Base-by-base conservation (phyloP, 371 early-diverging fungal species). In the Catenaria anguillulae region DNA sequence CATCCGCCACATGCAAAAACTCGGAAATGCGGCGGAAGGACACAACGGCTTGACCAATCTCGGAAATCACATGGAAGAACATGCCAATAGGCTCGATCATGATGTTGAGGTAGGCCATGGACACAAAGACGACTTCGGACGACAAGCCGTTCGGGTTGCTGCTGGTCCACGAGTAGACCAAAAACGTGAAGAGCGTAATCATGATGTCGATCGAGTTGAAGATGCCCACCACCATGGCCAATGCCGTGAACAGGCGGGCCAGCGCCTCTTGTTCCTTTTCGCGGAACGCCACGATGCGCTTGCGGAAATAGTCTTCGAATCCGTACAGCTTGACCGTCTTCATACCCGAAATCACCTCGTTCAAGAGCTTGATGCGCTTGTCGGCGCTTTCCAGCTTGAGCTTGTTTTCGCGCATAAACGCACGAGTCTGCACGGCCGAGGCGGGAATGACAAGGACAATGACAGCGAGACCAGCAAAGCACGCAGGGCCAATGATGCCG, bases 301-400 rank as follows among this genome's bases (percentile, higher is more conserved):
- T n/a, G n/a, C 23, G n/a, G 23, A 56, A 26, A 24, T 31, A 56
- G 10, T 26, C 84, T 63, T 87, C 87, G 33, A 89, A 71, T 71
- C 90, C 91, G 71, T 91, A 86, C 37, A 92, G 89, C 68, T 90
- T 89, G 68, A 40, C 40, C 10, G 10, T 40, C 40, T 40, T 40
- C 40, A 40, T 40, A 10, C 40, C 40, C 63, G 86, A 86, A 61
- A 97, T 71, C 17, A 93, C 71, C 75, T 97, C 97, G 71, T 94
- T 85, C 34, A 64, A 55, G 55, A 65, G 33, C 40, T 89, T 90
- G 62, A 91, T 86, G 66, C 97, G 79, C 31, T 73, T 70, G 70
- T 94, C 95, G 73, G 91, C 92, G 72, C 86, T 89, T 24, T 77
- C 80, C 93, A 93, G 92, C 69, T 92, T 88, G 37, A 73, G 71